Conservation (phyloP, 805 yeast genomes). For the Spathaspora boniae region DNA sequence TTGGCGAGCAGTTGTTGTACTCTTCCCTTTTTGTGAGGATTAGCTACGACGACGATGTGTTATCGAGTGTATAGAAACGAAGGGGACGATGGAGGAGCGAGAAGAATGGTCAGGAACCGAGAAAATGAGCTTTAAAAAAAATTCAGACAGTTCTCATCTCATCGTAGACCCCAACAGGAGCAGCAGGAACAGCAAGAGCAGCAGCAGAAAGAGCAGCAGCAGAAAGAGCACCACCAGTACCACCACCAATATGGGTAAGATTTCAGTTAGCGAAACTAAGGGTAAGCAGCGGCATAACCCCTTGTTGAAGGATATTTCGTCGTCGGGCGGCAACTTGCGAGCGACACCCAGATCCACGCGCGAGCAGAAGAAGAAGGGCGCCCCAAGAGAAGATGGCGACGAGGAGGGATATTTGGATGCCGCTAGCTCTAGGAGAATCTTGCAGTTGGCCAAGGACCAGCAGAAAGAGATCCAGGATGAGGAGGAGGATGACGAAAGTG, state of each 20-base stretch:
- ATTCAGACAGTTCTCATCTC: too few species aligned
- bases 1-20: constrained; percentile 70
- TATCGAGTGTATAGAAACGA: background rate
- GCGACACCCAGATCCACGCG: constrained; percentile 29
- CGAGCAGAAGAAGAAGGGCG: constrained; percentile 17
- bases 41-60: constrained; percentile 14
- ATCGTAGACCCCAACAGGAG: background rate
- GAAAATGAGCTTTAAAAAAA: too few species aligned
- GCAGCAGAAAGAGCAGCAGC: constrained; percentile 1
- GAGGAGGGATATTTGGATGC: constrained; percentile 77
- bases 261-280: constrained; percentile 46
- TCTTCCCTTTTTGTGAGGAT: constrained; percentile 47
- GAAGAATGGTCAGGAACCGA: too few species aligned
- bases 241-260: constrained; percentile 57
- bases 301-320: constrained; percentile 70
- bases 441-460: constrained; percentile 88
- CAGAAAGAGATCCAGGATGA: constrained; percentile 77
- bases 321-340: constrained; percentile 69
- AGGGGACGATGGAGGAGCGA: too few species aligned
- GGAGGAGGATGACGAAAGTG: constrained; percentile 30
- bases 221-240: too few species aligned
- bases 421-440: constrained; percentile 73
- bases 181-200: too few species aligned
- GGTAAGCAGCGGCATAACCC: constrained; percentile 77
- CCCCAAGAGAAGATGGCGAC: constrained; percentile 37